Percentiles rank a stretch among this genome's conserved stretches.
Conservation (phyloP, 1,139 yeast genomes). For the Scheffersomyces cryptocercus region DNA sequence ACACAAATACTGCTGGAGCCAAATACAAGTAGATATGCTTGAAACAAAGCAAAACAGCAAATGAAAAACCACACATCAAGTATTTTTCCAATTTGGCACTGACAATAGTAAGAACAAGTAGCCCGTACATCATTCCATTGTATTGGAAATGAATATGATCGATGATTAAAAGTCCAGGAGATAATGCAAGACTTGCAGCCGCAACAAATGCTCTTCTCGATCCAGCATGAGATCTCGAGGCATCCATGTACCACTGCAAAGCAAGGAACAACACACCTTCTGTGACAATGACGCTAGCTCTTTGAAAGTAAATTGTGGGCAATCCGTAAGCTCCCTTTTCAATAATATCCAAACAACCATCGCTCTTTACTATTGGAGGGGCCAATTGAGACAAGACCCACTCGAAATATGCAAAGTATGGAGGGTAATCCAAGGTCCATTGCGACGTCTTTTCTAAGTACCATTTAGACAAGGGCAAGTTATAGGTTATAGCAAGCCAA, state of each 20-base stretch:
- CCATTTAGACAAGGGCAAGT: constrained; percentile 80
- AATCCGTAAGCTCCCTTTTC: constrained; percentile 67
- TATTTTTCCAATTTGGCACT: constrained; percentile 63
- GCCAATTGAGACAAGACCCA: constrained; percentile 73
- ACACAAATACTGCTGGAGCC: constrained; percentile 92
- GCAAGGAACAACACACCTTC: constrained; percentile 73
- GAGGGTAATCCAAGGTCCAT: constrained; percentile 98
- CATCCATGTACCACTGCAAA: constrained; percentile 68
- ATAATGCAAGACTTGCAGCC: constrained; percentile 78
- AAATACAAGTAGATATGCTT: constrained; percentile 90
- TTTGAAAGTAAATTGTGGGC: constrained; percentile 80
- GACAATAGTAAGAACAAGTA: constrained; percentile 71
- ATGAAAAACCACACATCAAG: constrained; percentile 69
- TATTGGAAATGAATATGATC: constrained; percentile 96
- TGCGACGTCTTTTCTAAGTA: constrained; percentile 80
- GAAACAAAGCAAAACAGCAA: constrained; percentile 80
- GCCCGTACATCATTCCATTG: constrained; percentile 89
- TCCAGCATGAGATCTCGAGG: constrained; percentile 32
- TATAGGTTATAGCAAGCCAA: constrained; percentile 89
- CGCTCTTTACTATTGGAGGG: constrained; percentile 61
- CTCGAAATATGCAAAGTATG: constrained; percentile 95
- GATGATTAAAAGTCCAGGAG: constrained; percentile 85
- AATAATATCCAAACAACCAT: constrained; percentile 78
- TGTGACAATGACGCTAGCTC: constrained; percentile 74
- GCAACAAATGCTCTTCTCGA: constrained; percentile 64